Conservation (phyloP, 768 basidiomycete genomes). For the Vararia minispora region DNA sequence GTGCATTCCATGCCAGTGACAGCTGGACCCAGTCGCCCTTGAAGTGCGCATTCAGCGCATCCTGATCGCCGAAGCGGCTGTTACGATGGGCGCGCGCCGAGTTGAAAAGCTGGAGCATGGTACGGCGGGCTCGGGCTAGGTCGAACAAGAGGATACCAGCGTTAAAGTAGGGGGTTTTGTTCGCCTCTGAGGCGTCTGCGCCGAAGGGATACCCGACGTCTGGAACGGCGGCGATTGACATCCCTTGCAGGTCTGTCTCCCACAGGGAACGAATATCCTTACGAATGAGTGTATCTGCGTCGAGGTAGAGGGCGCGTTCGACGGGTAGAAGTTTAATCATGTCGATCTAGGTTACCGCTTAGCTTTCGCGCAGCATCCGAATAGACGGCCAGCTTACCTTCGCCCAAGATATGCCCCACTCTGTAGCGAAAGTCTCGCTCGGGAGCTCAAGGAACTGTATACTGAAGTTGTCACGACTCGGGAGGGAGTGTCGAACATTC, state of each 20-base stretch:
- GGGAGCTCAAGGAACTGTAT: slow-evolving; percentile 33
- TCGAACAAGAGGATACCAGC: slow-evolving; percentile 44
- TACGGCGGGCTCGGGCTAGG: slow-evolving; percentile 26
- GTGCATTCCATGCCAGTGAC: slow-evolving; percentile 40
- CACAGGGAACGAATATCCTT: slow-evolving; percentile 30
- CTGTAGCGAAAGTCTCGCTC: slow-evolving; percentile 18
- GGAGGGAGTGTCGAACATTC: slow-evolving; percentile 22
- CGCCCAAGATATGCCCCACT: slow-evolving; percentile 28
- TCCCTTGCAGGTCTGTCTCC: slow-evolving; percentile 31
- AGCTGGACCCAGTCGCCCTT: slow-evolving; percentile 30
- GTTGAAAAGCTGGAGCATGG: slow-evolving; percentile 18
- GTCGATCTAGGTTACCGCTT: no score
- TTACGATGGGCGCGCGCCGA: slow-evolving; percentile 19
- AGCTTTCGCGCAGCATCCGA: slow-evolving; percentile 38
- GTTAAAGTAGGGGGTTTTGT: slow-evolving; percentile 35
- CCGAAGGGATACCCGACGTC: slow-evolving; percentile 44
- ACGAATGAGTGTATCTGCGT: slow-evolving; percentile 40
- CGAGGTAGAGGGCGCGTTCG: slow-evolving; percentile 40
- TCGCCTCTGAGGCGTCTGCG: slow-evolving; percentile 25
- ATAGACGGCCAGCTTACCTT: slow-evolving; percentile 24
- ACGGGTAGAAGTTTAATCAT: slow-evolving; percentile 33
- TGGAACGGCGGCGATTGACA: slow-evolving; percentile 30
- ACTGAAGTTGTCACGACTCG: slow-evolving; percentile 21
- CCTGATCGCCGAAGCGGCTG: slow-evolving; percentile 34
- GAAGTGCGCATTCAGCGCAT: slow-evolving; percentile 38